Base-by-base conservation (phyloP, 2,329 filamentous ascomycete genomes). In the Calonectria ilicicola region DNA sequence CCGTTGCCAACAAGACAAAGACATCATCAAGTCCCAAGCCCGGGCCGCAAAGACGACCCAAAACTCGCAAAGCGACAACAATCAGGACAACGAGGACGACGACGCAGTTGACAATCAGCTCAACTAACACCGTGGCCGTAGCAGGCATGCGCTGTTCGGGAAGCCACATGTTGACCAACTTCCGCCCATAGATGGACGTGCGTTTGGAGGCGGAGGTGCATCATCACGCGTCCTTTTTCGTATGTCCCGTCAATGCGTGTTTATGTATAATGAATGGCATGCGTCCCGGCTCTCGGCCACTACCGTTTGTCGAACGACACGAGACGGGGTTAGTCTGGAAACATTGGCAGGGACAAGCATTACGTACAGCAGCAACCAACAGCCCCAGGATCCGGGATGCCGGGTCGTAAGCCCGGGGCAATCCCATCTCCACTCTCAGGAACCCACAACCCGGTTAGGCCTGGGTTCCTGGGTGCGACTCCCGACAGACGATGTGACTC, bases 11-110 rank as follows among this genome's bases (percentile, higher is more conserved):
- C 6, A 83, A 71, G 32, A 83, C 77, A 6, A 83, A 72, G 6
- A 56, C 70, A 75, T 83, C 82, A 68, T 83, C 82, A 75, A 76
- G 80, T n/a, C 82, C 82, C 12, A 83, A 70, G 1, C 82, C 82
- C 9, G 82, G 81, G 2, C 82, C 82, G 15, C 67, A 75, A 10
- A 81, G 26, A 38, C 82, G 80, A 8, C 79, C 81, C 0, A 76
- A 12, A 1, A 83, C 76, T 51, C 82, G 73, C 32, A 83, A 63
- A 10, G 60, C 47, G 19, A 83, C 80, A 4, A 81, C 79, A 2
- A 70, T 7, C 4, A 83, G 62, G 27, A 83, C 80, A 17, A 82
- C 35, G 27, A 79, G 69, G 47, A 83, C 81, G 27, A 83, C 35
- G n/a, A 83, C 46, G 40, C 75, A 79, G 71, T 83, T 83, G 69